These are phyloP conservation scores for Lyophyllum semitale DNA, from an alignment of 768 basidiomycete genomes.

Conservation along the genomic window DNA sequence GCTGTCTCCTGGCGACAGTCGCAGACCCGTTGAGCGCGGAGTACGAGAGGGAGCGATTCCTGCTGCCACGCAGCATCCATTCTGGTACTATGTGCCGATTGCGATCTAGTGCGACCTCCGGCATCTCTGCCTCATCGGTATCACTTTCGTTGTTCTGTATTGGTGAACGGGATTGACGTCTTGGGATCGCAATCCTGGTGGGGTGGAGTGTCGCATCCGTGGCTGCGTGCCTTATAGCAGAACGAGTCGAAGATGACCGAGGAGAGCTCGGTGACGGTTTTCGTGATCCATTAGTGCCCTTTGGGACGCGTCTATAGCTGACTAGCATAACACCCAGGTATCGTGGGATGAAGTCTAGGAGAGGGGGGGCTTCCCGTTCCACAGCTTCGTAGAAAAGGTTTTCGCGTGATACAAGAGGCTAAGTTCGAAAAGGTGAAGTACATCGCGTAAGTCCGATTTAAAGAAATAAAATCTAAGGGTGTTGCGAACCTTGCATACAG, in stretches of 20 bases:
- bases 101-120: conserved; percentile 89
- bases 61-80: conserved; percentile 71
- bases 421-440: conserved; percentile 19
- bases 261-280: conserved; percentile 21
- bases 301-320: conserved; percentile 83
- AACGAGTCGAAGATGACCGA: conserved; percentile 22
- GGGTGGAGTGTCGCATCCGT: conserved; percentile 24
- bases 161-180: conserved; percentile 14
- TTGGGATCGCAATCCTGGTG: conserved; percentile 18
- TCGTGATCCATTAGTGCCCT: conserved; percentile 28
- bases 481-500: conserved; percentile 93
- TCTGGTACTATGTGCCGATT: conserved; percentile 96
- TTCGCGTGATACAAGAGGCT: conserved; percentile 96
- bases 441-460: conserved; percentile 22
- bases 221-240: conserved; percentile 20
- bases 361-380: conserved; percentile 88
- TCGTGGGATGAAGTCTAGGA: conserved; percentile 94
- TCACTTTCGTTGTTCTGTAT: conserved; percentile 41
- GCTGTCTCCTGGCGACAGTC: conserved; percentile 33
- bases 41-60: conserved; percentile 51
- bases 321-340: conserved; percentile 99
- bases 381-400: conserved; percentile 98
- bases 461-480: conserved; percentile 13
- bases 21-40: conserved; percentile 42
- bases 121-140: conserved; percentile 80